These are phyloP conservation scores for Tuber aestivum DNA, from an alignment of 495 filamentous ascomycete species.

Conservation along the genomic window DNA sequence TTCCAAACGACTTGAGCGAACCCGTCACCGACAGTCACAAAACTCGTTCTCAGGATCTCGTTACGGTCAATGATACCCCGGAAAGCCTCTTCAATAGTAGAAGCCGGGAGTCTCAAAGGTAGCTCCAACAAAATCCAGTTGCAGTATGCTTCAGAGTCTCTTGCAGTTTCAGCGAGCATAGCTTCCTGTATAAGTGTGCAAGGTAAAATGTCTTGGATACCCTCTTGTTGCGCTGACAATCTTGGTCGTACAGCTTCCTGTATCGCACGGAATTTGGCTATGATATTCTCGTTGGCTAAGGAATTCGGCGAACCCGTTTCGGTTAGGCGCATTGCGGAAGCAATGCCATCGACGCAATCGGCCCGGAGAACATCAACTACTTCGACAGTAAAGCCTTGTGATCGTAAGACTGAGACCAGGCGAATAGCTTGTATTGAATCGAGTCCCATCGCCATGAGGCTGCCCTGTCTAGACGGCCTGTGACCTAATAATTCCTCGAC, in stretches of 20 bases:
- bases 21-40: slow-evolving; percentile 50
- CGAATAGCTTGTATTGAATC: slow-evolving; percentile 70
- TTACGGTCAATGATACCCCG: slow-evolving; percentile 51
- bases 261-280: slow-evolving; percentile 18
- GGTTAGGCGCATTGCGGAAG: background rate
- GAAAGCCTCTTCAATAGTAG: slow-evolving; percentile 49
- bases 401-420: slow-evolving; percentile 55
- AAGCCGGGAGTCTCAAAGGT: slow-evolving; percentile 32
- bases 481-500: slow-evolving; percentile 49
- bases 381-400: slow-evolving; percentile 49
- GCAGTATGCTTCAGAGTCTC: slow-evolving; percentile 56
- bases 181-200: slow-evolving; percentile 67
- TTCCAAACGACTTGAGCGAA: slow-evolving; percentile 62
- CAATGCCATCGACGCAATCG: slow-evolving; percentile 45
- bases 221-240: slow-evolving; percentile 17
- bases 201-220: slow-evolving; percentile 52
- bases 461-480: slow-evolving; percentile 44
- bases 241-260: slow-evolving; percentile 2
- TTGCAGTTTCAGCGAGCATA: slow-evolving; percentile 67
- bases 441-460: slow-evolving; percentile 54
- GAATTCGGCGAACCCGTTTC: background rate
- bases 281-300: background rate
- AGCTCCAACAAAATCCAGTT: slow-evolving; percentile 65
- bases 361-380: slow-evolving; percentile 55
- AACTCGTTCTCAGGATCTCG: slow-evolving; percentile 65